Conservation (phyloP, 148 eudicot genomes). For the Vaccinium macrocarpon region DNA sequence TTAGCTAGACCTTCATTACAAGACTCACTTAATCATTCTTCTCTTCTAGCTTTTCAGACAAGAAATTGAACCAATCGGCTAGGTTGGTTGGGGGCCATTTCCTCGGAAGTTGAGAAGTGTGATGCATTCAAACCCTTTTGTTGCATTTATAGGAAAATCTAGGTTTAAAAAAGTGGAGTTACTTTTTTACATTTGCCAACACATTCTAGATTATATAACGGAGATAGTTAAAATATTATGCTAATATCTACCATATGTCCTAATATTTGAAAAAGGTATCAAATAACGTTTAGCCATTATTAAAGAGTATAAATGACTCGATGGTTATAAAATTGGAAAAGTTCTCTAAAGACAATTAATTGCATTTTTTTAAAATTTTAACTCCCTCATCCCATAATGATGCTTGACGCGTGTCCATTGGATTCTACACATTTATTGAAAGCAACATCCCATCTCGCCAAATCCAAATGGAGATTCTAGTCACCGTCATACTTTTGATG, state of each 20-base stretch:
- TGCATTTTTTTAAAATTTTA: neutral
- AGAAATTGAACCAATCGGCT: neutral
- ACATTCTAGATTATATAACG: neutral
- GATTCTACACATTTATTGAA: neutral
- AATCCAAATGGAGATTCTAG: too few relatives aligned
- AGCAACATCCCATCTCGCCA: too few relatives aligned
- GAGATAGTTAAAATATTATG: neutral
- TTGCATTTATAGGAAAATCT: conserved; percentile 9
- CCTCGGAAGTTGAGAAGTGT: neutral
- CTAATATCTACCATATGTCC: neutral
- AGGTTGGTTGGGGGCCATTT: conserved; percentile 2
- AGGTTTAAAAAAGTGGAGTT: neutral
- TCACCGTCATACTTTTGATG: too few relatives aligned
- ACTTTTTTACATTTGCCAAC: neutral
- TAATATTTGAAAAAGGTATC: neutral
- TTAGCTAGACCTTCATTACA: neutral
- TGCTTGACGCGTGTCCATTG: too few relatives aligned
- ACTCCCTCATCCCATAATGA: neutral
- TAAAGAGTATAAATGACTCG: neutral
- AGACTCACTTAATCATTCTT: neutral
- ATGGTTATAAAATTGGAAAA: neutral
- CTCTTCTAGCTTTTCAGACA: neutral
- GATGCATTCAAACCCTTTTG: neutral
- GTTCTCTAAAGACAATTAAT: neutral
- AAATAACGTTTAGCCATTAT: neutral